Conservation (phyloP, 164 flowering plant species). For the Kalanchoe fedtschenkoi region DNA sequence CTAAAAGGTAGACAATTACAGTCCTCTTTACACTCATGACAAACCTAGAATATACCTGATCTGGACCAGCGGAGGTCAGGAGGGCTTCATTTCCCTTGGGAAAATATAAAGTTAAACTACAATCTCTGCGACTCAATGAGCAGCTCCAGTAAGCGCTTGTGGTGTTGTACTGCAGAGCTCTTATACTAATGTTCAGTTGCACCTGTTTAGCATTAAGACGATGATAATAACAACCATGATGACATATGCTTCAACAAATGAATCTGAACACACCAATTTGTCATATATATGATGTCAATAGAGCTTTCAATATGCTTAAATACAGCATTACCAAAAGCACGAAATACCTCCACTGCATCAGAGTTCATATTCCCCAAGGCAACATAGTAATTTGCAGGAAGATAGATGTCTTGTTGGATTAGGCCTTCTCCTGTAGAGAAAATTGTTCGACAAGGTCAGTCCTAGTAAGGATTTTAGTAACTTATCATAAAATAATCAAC, state of each 20-base stretch:
- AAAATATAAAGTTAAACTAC: slow-evolving; percentile 24
- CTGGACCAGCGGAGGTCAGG: slow-evolving; percentile 30
- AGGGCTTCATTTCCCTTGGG: slow-evolving; percentile 35
- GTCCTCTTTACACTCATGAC: not conserved
- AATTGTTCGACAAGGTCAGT: slow-evolving; percentile 6
- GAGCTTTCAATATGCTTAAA: not conserved
- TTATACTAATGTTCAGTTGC: slow-evolving; percentile 22
- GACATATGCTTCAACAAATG: not conserved
- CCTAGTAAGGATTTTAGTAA: not conserved
- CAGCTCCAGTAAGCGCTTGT: slow-evolving; percentile 38
- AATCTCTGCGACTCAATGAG: slow-evolving; percentile 17
- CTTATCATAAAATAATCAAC: not conserved
- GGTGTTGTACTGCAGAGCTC: slow-evolving; percentile 29
- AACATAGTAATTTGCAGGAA: slow-evolving; percentile 35
- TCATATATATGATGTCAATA: not conserved
- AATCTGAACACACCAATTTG: not conserved
- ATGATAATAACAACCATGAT: not conserved
- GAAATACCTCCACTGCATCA: slow-evolving; percentile 28
- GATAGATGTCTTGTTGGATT: slow-evolving; percentile 18
- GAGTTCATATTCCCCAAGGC: slow-evolving; percentile 36
- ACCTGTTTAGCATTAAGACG: slow-evolving; percentile 25
- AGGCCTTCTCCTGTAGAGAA: slow-evolving; percentile 29
- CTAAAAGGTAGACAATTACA: not conserved
- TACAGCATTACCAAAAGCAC: not conserved
- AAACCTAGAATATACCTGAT: slow-evolving; percentile 17